Percentiles rank a stretch among this genome's conserved stretches.
Conservation (phyloP, 2,329 filamentous ascomycete species). For the Calonectria ilicicola region DNA sequence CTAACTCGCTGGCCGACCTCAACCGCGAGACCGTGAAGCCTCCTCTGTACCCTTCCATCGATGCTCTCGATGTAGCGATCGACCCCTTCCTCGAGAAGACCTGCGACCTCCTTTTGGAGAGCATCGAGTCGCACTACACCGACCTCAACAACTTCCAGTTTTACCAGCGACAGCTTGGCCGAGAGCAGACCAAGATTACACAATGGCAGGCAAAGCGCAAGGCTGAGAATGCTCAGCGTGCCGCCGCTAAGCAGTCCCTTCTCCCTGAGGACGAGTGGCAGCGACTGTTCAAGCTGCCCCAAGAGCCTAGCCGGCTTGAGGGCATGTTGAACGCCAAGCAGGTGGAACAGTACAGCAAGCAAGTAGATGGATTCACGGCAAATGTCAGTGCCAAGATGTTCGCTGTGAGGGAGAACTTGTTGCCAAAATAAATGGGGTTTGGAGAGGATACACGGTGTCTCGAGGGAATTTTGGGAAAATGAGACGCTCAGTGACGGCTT, state of each 20-base stretch:
- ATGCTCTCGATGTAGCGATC: conserved; percentile 90
- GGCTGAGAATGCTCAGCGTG: conserved; percentile 89
- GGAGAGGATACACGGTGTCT: conserved; percentile 39
- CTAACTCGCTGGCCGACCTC: conserved; percentile 83
- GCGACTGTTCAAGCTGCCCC: conserved; percentile 95
- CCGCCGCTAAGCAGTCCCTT: conserved; percentile 86
- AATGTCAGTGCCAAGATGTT: conserved; percentile 98
- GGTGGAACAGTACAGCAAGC: conserved; percentile 97
- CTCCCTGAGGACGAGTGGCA: conserved; percentile 99
- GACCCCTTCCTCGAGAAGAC: conserved; percentile 99
- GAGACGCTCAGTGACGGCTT: conserved; percentile 51
- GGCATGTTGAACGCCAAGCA: conserved; percentile 95
- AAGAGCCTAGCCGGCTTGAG: conserved; percentile 93
- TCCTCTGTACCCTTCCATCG: conserved; percentile 88
- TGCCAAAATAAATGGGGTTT: conserved; percentile 61
- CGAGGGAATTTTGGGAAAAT: conserved; percentile 41
- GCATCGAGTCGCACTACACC: conserved; percentile 97
- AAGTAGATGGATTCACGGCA: conserved; percentile 96
- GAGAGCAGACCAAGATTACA: conserved; percentile 96
- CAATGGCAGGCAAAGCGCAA: conserved; percentile 98
- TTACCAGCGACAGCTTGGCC: conserved; percentile 92
- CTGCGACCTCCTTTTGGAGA: conserved; percentile 94
- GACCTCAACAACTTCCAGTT: conserved; percentile 99
- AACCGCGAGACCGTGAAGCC: conserved; percentile 70
- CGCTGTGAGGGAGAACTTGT: conserved; percentile 81